phyloP scores from a whole-genome alignment of 2,329 filamentous ascomycete genomes.

The Shiraia bambusicola region DNA sequence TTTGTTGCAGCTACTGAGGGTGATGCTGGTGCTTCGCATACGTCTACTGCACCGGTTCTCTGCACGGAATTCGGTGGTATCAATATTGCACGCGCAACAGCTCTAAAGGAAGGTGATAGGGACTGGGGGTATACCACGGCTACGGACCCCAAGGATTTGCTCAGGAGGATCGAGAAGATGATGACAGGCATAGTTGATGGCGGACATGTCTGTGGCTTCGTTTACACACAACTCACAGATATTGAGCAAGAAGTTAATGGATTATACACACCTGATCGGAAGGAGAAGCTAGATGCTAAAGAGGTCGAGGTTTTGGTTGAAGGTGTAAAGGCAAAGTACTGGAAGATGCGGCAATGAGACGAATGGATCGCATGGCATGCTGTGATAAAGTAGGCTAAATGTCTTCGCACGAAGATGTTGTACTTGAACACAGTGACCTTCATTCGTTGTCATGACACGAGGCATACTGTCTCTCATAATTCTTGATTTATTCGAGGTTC shows the following conservation, averaged over 20 bases:
- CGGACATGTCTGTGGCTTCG: constrained; percentile 62
- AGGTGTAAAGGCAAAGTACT: constrained; percentile 40
- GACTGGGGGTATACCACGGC: constrained; percentile 70
- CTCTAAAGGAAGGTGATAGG: constrained; percentile 48
- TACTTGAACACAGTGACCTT: no score
- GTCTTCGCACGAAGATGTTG: no score
- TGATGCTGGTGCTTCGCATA: constrained; percentile 52
- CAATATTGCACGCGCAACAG: constrained; percentile 58
- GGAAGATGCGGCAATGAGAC: constrained; percentile 19
- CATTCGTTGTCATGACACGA: no score
- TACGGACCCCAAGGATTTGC: constrained; percentile 59
- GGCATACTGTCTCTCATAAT: no score
- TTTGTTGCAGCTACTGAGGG: constrained; percentile 54
- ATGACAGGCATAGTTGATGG: constrained; percentile 59
- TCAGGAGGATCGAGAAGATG: constrained; percentile 60
- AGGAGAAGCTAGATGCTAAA: constrained; percentile 58
- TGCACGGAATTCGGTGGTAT: constrained; percentile 70
- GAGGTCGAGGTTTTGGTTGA: constrained; percentile 61
- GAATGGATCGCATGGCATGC: no score
- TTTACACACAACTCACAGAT: constrained; percentile 65
- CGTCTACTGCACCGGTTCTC: constrained; percentile 59
- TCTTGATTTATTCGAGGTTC: no score
- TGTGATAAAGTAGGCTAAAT: no score
- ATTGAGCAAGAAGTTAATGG: constrained; percentile 72
- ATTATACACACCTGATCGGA: constrained; percentile 63